Base-by-base conservation (phyloP, 495 filamentous ascomycete species). In the Pyrenopolyporus hunteri region DNA sequence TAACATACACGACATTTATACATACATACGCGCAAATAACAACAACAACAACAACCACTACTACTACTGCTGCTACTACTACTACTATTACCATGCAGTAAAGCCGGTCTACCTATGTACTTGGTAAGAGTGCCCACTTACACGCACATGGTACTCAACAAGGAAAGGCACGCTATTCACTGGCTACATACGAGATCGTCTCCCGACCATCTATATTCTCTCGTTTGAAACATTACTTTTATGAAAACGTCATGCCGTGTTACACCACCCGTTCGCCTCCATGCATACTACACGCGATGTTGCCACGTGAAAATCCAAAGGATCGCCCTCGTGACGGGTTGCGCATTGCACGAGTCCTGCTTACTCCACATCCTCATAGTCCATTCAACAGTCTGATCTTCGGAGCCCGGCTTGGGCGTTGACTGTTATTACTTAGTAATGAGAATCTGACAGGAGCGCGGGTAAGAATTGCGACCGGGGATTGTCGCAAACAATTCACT, bases 291-390 rank as follows among this genome's bases (percentile, higher is more conserved):
- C 26, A 48, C 40, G 10, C 52, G 37, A 42, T 37, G 16, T 45
- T 59, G 63, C 63, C 63, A 66, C 63, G 63, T 66, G 63, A 66
- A 66, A 57, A 45, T 42, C 29, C 17, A 25, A 66, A 66, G 63
- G 63, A 61, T 66, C 26, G 45, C 57, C n/a, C 63, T 61, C 63
- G 63, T 66, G 63, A 66, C 42, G 57, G 63, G 48, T n/a, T 42
- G 63, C 51, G 52, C 57, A 57, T 66, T 61, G 57, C 63, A 66
- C 61, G 63, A 61, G 48, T 66, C 53, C 46, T 48, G 63, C 63
- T 66, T 66, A 66, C 63, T 66, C 62, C 37, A 46, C 46, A 52
- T 55, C 63, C 57, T 61, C 51, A 40, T n/a, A n/a, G 31, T 23
- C 57, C 47, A 48, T 49, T n/a, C 22, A 44, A 25, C 32, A 25